Base-by-base conservation (phyloP, 257 asterid genomes). In the Vinca minor region DNA sequence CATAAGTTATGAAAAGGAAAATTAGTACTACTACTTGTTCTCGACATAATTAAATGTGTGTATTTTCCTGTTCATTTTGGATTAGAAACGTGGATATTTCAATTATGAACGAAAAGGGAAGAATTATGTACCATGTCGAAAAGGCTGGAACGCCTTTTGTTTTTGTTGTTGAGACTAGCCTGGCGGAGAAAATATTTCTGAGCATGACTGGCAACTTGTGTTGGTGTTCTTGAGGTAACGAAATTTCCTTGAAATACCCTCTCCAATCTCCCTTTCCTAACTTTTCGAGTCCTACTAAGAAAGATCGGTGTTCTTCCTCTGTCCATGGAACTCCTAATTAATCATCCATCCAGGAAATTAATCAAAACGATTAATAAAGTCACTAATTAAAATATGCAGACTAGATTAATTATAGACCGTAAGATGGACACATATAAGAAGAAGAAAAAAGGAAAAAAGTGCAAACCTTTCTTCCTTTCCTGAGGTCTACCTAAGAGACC, bases 261-360 rank as follows among this genome's bases (percentile, higher is more conserved):
- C 94, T 84, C 96, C 96, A 87, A 44, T 89, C 95, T 50, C 96
- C 95, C 73, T 85, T 89, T 0, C 96, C 96, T 8, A 75, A 73
- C 70, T 78, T 80, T 59, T 86, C 85, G 3, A 86, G 81, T 44
- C 95, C 96, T 6, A 75, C 31, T 41, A 89, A 75, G 75, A 89
- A 89, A 21, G 60, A 48, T 0, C 82, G 74, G 72, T 89, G 96
- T 66, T 89, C 95, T 74, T 86, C 89, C 70, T 89, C 96, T 11
- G 91, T 84, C 96, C 95, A 89, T 42, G 96, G 81, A 59, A 84
- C 82, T 66, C 96, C 96, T 88, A 42, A 29, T 34, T 49, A 42
- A 44, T 47, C 3, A 29, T 45, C 54, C 65, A 48, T 2, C 57
- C 34, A 4, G 7, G 1, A 32, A 41, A 69, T 1, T 23, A 36